Conservation (phyloP, 441 rosid species). For the Euphorbia corollata region DNA sequence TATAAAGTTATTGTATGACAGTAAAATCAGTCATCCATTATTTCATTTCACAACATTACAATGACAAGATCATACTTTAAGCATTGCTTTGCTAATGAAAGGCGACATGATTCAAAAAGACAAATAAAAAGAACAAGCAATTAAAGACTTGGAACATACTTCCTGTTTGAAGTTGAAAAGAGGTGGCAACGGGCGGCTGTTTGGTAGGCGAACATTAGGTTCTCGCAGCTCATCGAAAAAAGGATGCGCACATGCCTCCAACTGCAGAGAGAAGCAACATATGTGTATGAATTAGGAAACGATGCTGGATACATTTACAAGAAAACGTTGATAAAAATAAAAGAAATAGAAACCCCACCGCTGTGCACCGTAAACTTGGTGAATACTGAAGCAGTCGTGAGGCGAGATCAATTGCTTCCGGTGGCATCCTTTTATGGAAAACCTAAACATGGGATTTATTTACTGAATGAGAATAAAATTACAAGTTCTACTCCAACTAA, state of each 20-base stretch:
- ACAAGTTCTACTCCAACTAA: background rate
- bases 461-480: slow-evolving; percentile 1
- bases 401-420: slow-evolving; percentile 91
- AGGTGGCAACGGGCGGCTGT: slow-evolving; percentile 39
- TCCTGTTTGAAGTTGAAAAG: slow-evolving; percentile 57
- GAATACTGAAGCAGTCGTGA: slow-evolving; percentile 94
- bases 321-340: slow-evolving; percentile 4
- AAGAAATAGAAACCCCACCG: slow-evolving; percentile 43
- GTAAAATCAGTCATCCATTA: background rate
- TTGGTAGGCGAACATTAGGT: slow-evolving; percentile 39
- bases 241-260: slow-evolving; percentile 43
- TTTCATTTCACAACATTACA: background rate
- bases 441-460: slow-evolving; percentile 35
- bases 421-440: slow-evolving; percentile 94
- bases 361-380: slow-evolving; percentile 71
- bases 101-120: background rate
- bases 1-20: background rate
- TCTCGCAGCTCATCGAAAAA: slow-evolving; percentile 44
- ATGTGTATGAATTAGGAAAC: background rate
- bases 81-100: background rate
- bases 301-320: background rate
- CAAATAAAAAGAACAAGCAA: background rate
- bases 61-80: background rate
- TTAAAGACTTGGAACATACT: slow-evolving; percentile 28
- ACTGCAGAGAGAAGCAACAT: slow-evolving; percentile 19